Evolutionary conservation across 495 filamentous ascomycete genomes (phyloP).

Genomic region (Delitschia confertaspora): DNA sequence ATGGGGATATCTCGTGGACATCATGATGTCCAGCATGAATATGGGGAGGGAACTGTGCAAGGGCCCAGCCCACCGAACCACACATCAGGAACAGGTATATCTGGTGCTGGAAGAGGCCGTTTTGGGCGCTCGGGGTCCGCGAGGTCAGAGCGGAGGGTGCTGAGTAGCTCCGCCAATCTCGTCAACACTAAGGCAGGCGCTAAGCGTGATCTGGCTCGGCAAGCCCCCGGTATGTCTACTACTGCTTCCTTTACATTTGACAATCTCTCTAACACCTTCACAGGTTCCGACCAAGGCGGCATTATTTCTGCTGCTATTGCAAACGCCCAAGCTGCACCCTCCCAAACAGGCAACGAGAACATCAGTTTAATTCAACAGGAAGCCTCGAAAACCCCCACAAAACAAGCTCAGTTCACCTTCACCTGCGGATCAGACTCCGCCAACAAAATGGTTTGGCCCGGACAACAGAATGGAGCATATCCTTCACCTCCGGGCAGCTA

Average conservation of each 20-base stretch:
- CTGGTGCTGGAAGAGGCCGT: conserved; percentile 71
- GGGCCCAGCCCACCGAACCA: conserved; percentile 41
- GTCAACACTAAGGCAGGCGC: conserved; percentile 33
- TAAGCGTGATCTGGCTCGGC: conserved; percentile 15
- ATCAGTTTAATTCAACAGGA: conserved; percentile 67
- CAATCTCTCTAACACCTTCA: conserved; percentile 14
- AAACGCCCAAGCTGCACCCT: conserved; percentile 56
- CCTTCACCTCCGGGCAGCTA: conserved; percentile 12
- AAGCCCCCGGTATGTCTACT: conserved; percentile 4
- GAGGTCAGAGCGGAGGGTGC: conserved; percentile 55
- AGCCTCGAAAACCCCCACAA: conserved; percentile 48
- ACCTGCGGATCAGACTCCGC: conserved; percentile 71
- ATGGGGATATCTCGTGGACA: conserved; percentile 49
- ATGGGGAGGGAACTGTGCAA: conserved; percentile 39
- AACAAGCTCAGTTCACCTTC: conserved; percentile 84
- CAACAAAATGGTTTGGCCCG: conserved; percentile 43
- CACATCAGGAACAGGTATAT: conserved; percentile 52
- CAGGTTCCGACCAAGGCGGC: conserved; percentile 45
- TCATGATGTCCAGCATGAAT: conserved; percentile 37
- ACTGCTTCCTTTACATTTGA: conserved; percentile 14
- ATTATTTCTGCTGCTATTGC: conserved; percentile 89
- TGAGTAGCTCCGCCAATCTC: conserved; percentile 50
- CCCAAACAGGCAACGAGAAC: conserved; percentile 57
- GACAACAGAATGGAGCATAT: conserved; percentile 15
- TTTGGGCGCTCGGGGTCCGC: conserved; percentile 50